phyloP scores from a whole-genome alignment of 352 stramenopile genomes.

The Pythium plurisporium region DNA sequence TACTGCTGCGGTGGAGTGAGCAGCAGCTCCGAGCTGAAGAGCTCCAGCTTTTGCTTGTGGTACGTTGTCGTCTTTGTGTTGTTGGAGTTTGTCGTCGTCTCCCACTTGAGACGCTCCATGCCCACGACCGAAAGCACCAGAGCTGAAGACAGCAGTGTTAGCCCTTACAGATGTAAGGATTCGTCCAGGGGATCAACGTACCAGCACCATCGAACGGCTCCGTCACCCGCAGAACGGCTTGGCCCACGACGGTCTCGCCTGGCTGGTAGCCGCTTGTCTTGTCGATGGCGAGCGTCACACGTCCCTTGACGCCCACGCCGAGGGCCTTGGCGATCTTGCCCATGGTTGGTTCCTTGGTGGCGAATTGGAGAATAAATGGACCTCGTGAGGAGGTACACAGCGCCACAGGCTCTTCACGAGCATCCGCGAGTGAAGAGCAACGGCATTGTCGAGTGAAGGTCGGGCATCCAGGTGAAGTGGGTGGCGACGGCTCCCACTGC shows the following conservation, averaged over 20 bases:
- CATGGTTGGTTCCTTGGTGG: conserved; percentile 2
- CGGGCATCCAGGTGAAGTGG: not conserved
- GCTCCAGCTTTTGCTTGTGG: conserved; percentile 12
- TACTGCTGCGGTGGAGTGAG: conserved; percentile 7
- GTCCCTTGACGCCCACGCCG: conserved; percentile 16
- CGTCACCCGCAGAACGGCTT: not conserved
- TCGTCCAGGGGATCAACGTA: too few relatives aligned
- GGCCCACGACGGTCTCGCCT: conserved; percentile 10
- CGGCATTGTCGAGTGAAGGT: conserved; percentile 12
- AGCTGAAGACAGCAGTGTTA: not conserved
- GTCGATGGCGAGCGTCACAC: conserved; percentile 8
- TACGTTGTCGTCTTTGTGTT: conserved; percentile 4
- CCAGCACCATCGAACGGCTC: conserved; percentile 3
- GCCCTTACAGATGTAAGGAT: too few relatives aligned
- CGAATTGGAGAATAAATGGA: not conserved
- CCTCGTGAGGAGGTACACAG: too few relatives aligned
- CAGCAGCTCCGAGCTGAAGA: conserved; percentile 8
- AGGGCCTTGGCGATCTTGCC: conserved; percentile 14
- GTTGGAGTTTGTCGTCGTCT: conserved; percentile 1
- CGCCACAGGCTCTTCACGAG: too few relatives aligned
- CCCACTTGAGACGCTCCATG: conserved; percentile 15
- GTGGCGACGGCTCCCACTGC: not conserved
- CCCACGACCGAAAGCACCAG: conserved; percentile 11
- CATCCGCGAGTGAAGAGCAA: too few relatives aligned
- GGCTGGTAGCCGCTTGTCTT: conserved; percentile 6